Evolutionary conservation across 495 filamentous ascomycete species (phyloP).

Genomic region (Penicillium odoratum): DNA sequence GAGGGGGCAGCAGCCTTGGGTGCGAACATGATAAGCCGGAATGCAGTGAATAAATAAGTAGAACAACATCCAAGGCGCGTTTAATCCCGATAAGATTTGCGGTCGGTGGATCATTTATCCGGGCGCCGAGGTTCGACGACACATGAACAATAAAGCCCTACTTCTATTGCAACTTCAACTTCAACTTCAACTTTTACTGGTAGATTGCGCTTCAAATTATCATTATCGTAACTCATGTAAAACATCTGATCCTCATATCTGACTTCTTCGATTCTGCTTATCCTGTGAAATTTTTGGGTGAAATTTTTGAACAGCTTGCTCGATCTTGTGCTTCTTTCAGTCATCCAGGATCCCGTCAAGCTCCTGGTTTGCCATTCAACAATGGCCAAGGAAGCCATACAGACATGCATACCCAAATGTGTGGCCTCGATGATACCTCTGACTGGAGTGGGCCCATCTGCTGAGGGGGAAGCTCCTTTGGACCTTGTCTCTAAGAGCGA

Average conservation of each 20-base stretch:
- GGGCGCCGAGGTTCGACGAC: constrained; percentile 8
- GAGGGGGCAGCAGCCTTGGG: constrained; percentile 58
- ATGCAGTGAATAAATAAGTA: constrained; percentile 5
- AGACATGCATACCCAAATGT: constrained; percentile 13
- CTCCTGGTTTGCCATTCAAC: neutral
- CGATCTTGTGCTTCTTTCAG: neutral
- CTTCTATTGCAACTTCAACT: neutral
- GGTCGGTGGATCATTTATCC: constrained; percentile 21
- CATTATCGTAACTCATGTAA: neutral
- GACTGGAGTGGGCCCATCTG: neutral
- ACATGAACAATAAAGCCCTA: neutral
- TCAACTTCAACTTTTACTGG: neutral
- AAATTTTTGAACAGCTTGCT: neutral
- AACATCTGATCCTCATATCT: neutral
- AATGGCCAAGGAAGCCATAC: neutral
- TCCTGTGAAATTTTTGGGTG: neutral
- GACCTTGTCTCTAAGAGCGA: neutral
- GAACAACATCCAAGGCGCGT: constrained; percentile 12
- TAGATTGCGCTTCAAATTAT: neutral
- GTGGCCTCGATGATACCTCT: constrained; percentile 31
- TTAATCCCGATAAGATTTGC: constrained; percentile 27
- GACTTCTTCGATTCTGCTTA: neutral
- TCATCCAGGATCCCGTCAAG: neutral
- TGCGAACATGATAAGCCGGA: constrained; percentile 46
- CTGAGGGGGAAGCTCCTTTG: neutral